A percentile compares a stretch with the other conserved stretches of the same genome.
These are phyloP conservation scores for Aurifilum marmelostoma DNA, from an alignment of 2,329 filamentous ascomycete species.

Conservation along the genomic window DNA sequence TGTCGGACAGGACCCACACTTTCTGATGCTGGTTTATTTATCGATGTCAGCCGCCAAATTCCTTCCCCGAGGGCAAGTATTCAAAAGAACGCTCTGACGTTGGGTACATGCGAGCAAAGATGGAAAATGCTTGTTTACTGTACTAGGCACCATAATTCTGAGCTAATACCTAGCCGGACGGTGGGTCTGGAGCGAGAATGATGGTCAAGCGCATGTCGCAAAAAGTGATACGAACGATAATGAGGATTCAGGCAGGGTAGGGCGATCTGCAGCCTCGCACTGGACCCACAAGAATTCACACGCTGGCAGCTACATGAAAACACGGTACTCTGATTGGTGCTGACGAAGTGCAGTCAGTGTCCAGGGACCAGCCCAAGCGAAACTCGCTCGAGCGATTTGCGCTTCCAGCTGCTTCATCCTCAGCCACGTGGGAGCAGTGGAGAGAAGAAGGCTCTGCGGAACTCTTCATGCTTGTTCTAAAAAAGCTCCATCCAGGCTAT, in stretches of 20 bases:
- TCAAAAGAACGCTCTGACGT: neutral
- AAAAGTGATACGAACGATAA: neutral
- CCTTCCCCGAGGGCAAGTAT: neutral
- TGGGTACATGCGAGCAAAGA: neutral
- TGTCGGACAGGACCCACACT: neutral
- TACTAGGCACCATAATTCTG: neutral
- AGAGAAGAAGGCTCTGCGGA: neutral
- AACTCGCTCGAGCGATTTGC: neutral
- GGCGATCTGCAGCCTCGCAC: too few relatives aligned
- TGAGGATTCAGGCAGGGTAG: neutral
- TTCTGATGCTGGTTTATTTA: neutral
- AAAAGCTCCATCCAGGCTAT: neutral
- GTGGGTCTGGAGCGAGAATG: neutral
- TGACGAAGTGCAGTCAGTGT: neutral
- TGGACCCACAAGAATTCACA: neutral
- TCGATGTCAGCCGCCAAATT: neutral
- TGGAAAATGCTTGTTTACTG: neutral
- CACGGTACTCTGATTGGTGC: neutral
- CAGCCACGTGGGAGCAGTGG: neutral
- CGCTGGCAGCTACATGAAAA: neutral
- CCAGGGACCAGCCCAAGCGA: neutral
- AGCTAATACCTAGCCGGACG: neutral
- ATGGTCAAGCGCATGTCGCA: neutral
- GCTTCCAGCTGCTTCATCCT: neutral
- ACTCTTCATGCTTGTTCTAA: too few relatives aligned